phyloP scores from a whole-genome alignment of 1,139 yeast species.

The Zygosaccharomyces pseudobailii region DNA sequence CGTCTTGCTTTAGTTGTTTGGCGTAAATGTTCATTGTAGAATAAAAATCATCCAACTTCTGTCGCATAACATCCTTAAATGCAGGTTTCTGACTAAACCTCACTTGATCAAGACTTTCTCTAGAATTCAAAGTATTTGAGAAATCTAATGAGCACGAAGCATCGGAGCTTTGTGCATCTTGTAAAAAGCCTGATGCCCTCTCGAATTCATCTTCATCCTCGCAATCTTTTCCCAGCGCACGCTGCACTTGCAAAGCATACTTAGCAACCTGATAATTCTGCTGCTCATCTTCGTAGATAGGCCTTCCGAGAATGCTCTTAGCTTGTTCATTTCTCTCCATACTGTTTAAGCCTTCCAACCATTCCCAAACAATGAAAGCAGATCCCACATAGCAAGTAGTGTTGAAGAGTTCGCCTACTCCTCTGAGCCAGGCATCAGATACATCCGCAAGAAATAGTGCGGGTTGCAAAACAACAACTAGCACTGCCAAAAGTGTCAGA shows the following conservation, averaged over 20 bases:
- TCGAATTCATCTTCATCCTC: conserved; percentile 6
- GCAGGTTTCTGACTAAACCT: conserved; percentile 16
- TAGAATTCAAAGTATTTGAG: neutral
- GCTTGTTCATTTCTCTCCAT: conserved; percentile 64
- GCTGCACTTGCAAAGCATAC: conserved; percentile 27
- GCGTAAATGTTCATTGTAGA: conserved; percentile 44
- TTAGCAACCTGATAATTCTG: conserved; percentile 28
- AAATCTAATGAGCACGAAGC: neutral
- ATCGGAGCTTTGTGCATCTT: neutral
- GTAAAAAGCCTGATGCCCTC: neutral
- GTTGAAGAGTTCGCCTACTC: conserved; percentile 67
- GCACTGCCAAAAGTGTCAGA: conserved; percentile 54
- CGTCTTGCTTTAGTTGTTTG: conserved; percentile 55
- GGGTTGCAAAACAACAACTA: conserved; percentile 59
- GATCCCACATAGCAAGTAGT: conserved; percentile 69
- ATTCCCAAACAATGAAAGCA: conserved; percentile 81
- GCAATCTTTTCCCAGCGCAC: conserved; percentile 15
- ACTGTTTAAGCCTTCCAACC: conserved; percentile 68
- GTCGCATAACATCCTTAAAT: conserved; percentile 14
- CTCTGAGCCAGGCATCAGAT: conserved; percentile 63
- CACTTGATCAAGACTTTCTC: conserved; percentile 20
- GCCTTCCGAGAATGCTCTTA: conserved; percentile 75
- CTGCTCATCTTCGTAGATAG: conserved; percentile 59
- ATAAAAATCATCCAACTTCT: conserved; percentile 35
- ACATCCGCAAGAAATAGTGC: conserved; percentile 78